Evolutionary conservation across 2,329 filamentous ascomycete species (phyloP).

Genomic region (Neonectria faginata): DNA sequence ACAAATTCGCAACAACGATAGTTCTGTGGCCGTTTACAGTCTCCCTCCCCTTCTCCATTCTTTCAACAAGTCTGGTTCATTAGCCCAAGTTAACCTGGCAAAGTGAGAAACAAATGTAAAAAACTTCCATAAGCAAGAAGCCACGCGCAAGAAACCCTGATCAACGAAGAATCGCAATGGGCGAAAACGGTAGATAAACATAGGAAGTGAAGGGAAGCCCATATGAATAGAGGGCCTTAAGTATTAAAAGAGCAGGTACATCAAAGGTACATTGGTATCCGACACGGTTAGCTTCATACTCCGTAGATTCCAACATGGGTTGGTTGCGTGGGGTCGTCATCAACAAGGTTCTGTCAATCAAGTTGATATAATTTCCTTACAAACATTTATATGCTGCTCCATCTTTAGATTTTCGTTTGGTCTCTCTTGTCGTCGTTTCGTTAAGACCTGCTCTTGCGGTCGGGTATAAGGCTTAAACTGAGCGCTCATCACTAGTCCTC

Average conservation of each 20-base stretch:
- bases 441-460: constrained; percentile 12
- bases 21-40: background rate
- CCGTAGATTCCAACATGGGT: constrained; percentile 24
- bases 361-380: constrained; percentile 30
- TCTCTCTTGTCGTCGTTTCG: constrained; percentile 17
- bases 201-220: constrained; percentile 16
- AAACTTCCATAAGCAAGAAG: constrained; percentile 1
- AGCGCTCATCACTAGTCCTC: constrained; percentile 62
- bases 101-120: background rate
- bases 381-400: constrained; percentile 36
- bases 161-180: constrained; percentile 21
- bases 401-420: constrained; percentile 34
- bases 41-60: background rate
- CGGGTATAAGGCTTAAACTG: background rate
- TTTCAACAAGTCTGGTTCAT: background rate
- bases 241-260: constrained; percentile 21
- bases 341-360: constrained; percentile 38
- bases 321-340: constrained; percentile 33
- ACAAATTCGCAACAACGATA: background rate
- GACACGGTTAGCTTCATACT: constrained; percentile 38
- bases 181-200: background rate
- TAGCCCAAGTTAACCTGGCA: background rate
- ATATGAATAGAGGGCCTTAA: constrained; percentile 15
- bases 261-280: constrained; percentile 45
- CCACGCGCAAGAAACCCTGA: constrained; percentile 4